phyloP scores from a whole-genome alignment of 768 basidiomycete genomes.

The Kwoniella dejecticola region DNA sequence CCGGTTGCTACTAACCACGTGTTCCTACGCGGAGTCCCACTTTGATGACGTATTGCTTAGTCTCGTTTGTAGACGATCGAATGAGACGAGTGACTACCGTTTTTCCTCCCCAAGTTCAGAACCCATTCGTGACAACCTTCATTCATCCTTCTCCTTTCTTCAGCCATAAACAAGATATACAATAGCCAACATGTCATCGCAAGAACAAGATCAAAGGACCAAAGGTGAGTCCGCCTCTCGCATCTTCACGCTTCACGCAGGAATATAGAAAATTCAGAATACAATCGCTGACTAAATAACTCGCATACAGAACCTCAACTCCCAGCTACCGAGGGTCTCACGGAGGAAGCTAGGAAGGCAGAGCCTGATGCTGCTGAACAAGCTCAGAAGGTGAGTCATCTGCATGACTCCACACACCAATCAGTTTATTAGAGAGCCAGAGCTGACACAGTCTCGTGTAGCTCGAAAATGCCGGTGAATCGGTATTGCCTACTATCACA shows the following conservation, averaged over 20 bases:
- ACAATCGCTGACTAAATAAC: too few species aligned
- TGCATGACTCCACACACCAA: not conserved
- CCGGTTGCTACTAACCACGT: not conserved
- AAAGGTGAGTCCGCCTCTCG: not conserved
- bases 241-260: too few species aligned
- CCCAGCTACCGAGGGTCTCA: constrained; percentile 39
- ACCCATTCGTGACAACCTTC: too few species aligned
- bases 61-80: not conserved
- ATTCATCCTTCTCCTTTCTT: too few species aligned
- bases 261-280: too few species aligned
- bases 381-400: constrained; percentile 37
- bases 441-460: not conserved
- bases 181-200: constrained; percentile 1
- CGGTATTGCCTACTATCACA: constrained; percentile 42
- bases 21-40: not conserved
- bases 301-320: constrained; percentile 14
- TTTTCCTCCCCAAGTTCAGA: too few species aligned
- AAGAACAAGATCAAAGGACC: not conserved
- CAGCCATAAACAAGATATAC: not conserved
- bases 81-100: not conserved
- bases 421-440: not conserved
- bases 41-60: not conserved
- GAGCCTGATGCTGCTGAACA: constrained; percentile 49
- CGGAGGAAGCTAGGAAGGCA: constrained; percentile 38
- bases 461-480: constrained; percentile 45